Evolutionary conservation across 805 yeast species (phyloP).

Genomic region (Metschnikowia aberdeeniae): DNA sequence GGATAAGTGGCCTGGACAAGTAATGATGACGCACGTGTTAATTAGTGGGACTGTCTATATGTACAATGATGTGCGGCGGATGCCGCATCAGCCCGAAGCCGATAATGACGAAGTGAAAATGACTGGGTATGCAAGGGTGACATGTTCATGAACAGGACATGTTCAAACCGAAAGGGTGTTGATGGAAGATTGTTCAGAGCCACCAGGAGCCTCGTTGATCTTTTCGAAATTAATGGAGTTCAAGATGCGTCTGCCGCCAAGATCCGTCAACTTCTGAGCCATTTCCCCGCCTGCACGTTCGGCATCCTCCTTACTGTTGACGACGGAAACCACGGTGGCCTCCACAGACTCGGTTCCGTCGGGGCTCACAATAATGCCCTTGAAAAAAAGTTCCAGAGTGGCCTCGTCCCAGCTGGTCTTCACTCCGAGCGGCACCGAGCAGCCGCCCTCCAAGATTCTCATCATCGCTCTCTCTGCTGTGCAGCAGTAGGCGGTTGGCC

Average conservation of each 20-base stretch:
- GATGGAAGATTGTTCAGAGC: slow-evolving; percentile 4
- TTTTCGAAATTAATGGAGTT: slow-evolving; percentile 73
- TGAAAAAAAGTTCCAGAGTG: slow-evolving; percentile 46
- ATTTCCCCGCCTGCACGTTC: slow-evolving; percentile 63
- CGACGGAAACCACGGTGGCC: slow-evolving; percentile 39
- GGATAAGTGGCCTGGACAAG: too few species aligned
- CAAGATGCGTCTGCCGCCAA: slow-evolving; percentile 81
- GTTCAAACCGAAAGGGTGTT: slow-evolving; percentile 3
- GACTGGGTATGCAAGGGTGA: slow-evolving; percentile 3
- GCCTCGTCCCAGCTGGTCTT: slow-evolving; percentile 48
- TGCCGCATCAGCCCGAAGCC: slow-evolving; percentile 2
- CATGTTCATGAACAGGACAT: background rate
- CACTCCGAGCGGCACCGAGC: slow-evolving; percentile 96
- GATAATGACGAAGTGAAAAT: slow-evolving; percentile 5
- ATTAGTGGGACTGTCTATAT: background rate
- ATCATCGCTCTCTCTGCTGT: slow-evolving; percentile 83
- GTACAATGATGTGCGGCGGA: slow-evolving; percentile 1
- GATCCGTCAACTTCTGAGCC: slow-evolving; percentile 60
- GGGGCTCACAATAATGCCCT: slow-evolving; percentile 76
- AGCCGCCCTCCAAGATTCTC: slow-evolving; percentile 92
- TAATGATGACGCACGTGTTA: too few species aligned
- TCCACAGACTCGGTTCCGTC: slow-evolving; percentile 75
- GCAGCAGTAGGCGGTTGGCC: slow-evolving; percentile 67
- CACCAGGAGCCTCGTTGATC: slow-evolving; percentile 41
- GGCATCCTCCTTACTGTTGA: slow-evolving; percentile 55